Base-by-base conservation (phyloP, 2,329 filamentous ascomycete genomes). In the Zymoseptoria brevis region DNA sequence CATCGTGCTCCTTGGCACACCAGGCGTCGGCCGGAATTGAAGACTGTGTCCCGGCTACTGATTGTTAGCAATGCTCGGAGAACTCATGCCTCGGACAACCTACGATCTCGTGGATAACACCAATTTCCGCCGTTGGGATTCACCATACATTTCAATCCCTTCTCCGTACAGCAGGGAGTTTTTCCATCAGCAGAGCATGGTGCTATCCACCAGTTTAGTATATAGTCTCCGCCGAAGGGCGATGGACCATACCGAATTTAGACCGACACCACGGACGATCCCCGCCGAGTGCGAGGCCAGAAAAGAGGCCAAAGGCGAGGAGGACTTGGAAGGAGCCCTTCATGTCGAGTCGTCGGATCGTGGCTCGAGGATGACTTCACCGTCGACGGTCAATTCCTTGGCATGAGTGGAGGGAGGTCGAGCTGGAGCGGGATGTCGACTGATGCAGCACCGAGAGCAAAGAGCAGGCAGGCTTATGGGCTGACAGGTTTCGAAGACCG, bases 311-410 rank as follows among this genome's bases (percentile, higher is more conserved):
- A 13, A 16, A 41, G 35, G 35, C 35, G 35, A 41, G 11, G 35
- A 41, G 35, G 35, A 16, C 9, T 41, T 41, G 35, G 35, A 5
- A 41, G 9, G 35, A 41, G 16, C 35, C 35, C 35, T 41, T 41
- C 35, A 41, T 41, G 16, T 41, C 0, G 89, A 91, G 56, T 96
- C 91, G 60, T 96, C 91, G 0, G 93, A 93, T 71, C 97, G 93
- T 0, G 93, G 93, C 0, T 95, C 88, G 13, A 97, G 78, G 57
- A 97, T 90, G 68, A 96, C 90, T 62, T 84, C 82, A 16, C 91
- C 91, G 71, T 96, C 87, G 45, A 81, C 75, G 1, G 91, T 96
- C 64, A 80, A 87, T 78, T 96, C 96, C 76, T 85, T 84, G 52
- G 77, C 77, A 8, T 64, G 62, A 1, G 55, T 52, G 2, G 54